These are phyloP conservation scores for Hypoxylon lienhwacheense DNA, from an alignment of 495 filamentous ascomycete species.

Conservation along the genomic window DNA sequence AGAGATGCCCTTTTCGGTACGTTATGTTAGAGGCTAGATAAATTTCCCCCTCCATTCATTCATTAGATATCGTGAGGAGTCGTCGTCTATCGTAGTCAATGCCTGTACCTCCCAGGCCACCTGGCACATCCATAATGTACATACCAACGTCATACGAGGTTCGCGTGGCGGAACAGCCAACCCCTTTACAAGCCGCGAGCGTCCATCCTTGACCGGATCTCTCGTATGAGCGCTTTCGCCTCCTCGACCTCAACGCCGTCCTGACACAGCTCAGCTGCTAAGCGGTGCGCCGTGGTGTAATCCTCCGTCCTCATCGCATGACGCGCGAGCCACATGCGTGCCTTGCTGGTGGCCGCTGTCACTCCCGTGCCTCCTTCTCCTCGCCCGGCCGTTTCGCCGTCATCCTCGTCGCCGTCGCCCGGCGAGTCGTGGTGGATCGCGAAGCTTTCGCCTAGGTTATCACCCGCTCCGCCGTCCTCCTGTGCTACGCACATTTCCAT, in stretches of 20 bases:
- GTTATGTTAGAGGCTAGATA: too few species aligned
- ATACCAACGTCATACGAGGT: too few species aligned
- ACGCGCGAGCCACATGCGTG: conserved; percentile 89
- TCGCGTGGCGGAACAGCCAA: too few species aligned
- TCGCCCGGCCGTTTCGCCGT: conserved; percentile 46
- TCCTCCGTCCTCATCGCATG: conserved; percentile 75
- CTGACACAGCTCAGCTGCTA: conserved; percentile 89
- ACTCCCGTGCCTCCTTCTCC: conserved; percentile 66
- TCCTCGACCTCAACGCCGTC: conserved; percentile 98
- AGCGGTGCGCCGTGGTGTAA: conserved; percentile 71
- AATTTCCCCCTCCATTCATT: too few species aligned
- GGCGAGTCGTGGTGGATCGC: conserved; percentile 51
- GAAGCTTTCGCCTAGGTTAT: conserved; percentile 53
- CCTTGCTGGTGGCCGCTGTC: conserved; percentile 85
- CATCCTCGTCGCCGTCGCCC: conserved; percentile 57
- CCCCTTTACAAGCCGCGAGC: too few species aligned
- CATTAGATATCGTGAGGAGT: too few species aligned
- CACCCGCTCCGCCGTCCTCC: conserved; percentile 63
- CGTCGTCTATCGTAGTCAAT: too few species aligned
- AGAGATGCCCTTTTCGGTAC: too few species aligned
- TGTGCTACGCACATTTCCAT: conserved; percentile 95
- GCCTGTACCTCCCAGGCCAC: too few species aligned
- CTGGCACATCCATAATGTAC: too few species aligned
- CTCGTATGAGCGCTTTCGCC: conserved; percentile 90
- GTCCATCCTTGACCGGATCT: conserved; percentile 81